phyloP scores from a whole-genome alignment of 2,329 filamentous ascomycete species.

The Cladophialophora exuberans region DNA sequence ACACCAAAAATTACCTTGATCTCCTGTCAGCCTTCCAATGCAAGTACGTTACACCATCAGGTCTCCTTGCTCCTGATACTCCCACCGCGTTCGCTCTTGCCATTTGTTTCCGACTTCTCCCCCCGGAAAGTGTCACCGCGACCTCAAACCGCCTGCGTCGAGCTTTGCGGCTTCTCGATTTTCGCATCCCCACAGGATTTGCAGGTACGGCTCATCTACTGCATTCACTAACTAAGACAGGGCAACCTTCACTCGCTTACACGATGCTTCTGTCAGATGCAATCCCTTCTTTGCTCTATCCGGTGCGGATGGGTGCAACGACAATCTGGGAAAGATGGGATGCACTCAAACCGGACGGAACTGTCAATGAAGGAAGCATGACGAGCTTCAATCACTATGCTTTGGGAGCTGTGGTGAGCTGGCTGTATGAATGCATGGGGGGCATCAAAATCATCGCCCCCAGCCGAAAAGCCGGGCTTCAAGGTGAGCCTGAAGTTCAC shows the following conservation, averaged over 20 bases:
- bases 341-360: conserved; percentile 43
- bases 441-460: conserved; percentile 36
- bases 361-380: conserved; percentile 47
- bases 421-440: conserved; percentile 43
- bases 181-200: conserved; percentile 43
- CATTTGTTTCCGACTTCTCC: conserved; percentile 35
- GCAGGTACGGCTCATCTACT: conserved; percentile 39
- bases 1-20: conserved; percentile 24
- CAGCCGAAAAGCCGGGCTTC: too few relatives aligned
- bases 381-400: conserved; percentile 51
- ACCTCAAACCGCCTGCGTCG: conserved; percentile 34
- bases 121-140: conserved; percentile 18
- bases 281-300: conserved; percentile 46
- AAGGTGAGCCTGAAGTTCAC: too few relatives aligned
- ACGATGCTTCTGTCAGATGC: conserved; percentile 45
- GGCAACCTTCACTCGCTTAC: conserved; percentile 38
- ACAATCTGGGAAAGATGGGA: conserved; percentile 53
- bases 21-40: conserved; percentile 37
- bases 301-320: conserved; percentile 46
- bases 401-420: conserved; percentile 44
- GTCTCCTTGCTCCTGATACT: conserved; percentile 38
- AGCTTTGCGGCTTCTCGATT: conserved; percentile 31
- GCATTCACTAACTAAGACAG: conserved; percentile 35
- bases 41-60: conserved; percentile 37
- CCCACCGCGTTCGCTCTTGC: conserved; percentile 38